Conservation (phyloP, 306 rosid species). For the Lablab purpureus region DNA sequence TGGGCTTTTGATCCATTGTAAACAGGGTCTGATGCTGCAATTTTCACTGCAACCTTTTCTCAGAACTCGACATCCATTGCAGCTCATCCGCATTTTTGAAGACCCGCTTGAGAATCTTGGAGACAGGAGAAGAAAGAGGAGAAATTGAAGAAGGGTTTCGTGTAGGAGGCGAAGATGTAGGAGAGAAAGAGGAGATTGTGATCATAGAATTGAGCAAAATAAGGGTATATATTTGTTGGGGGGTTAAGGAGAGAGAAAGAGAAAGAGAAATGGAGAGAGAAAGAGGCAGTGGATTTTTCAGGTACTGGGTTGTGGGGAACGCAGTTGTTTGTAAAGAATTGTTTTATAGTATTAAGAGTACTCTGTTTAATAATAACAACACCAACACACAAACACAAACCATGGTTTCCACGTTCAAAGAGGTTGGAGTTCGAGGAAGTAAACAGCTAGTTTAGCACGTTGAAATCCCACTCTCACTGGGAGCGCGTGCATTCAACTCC, state of each 20-base stretch:
- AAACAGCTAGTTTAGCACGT: constrained; percentile 18
- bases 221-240: constrained; percentile 38
- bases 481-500: constrained; percentile 48
- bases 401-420: constrained; percentile 73
- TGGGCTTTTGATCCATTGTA: constrained; percentile 90
- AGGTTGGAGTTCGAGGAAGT: constrained; percentile 50
- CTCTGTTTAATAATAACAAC: neutral
- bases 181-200: neutral
- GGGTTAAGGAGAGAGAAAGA: neutral
- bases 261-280: neutral
- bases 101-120: constrained; percentile 5
- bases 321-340: constrained; percentile 56
- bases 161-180: too few species aligned
- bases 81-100: constrained; percentile 92
- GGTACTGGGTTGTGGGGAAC: constrained; percentile 50
- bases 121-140: neutral
- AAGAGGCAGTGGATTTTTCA: constrained; percentile 60
- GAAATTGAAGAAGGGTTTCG: constrained; percentile 6
- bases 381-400: constrained; percentile 34
- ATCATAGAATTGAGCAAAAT: neutral
- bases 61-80: constrained; percentile 90
- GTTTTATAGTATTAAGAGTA: constrained; percentile 11
- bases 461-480: neutral
- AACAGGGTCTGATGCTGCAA: constrained; percentile 91
- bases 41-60: constrained; percentile 94